Evolutionary conservation across 2,329 filamentous ascomycete species (phyloP), one percentile per base, ranked within the genome.

Genomic region (Emydomyces testavorans): DNA sequence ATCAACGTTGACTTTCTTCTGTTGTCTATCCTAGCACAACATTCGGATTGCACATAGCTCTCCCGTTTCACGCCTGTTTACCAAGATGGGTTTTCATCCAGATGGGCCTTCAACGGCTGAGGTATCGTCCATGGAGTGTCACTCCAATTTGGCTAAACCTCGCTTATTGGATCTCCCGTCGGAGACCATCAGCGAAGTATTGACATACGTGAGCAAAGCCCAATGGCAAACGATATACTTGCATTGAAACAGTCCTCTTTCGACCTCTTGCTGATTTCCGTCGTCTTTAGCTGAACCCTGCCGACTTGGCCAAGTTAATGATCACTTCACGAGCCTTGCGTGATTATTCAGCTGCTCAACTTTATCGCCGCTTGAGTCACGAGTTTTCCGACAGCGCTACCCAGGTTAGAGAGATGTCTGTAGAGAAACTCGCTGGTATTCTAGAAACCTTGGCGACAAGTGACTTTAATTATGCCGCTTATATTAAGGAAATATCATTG

Each of bases 381-480:
- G 66, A 78, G 46, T 80, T 82, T 57, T 31, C 18, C 15, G 45
- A 37, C 4, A 28, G 15, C 11, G 11, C 15, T 7, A 16, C 23
- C 3, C 40, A 79, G 50, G 73, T 77, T 45, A 32, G 45, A 32
- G 75, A 79, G 40, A 71, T 68, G 0, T 68, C 71, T n/a, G 73
- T 77, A 41, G 77, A 80, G 54, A 69, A 72, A 3, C 68, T 82
- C 28, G 75, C 78, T 1, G 70, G 70, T 18, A 74, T 77, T 2
- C 68, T 82, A 40, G 73, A 80, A 48, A 80, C 78, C 3, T 74
- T 82, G 46, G 75, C 72, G 24, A 77, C 77, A 0, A 81, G 78
- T 66, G 71, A 79, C 24, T 80, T 80, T 63, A 69, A 81, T 61
- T 81, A 82, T 63, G 76, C 75, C 21, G 65, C 72, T 52, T 73